These are phyloP conservation scores for Puccinia horiana DNA, from an alignment of 1,284 basidiomycete genomes.

Conservation along the genomic window DNA sequence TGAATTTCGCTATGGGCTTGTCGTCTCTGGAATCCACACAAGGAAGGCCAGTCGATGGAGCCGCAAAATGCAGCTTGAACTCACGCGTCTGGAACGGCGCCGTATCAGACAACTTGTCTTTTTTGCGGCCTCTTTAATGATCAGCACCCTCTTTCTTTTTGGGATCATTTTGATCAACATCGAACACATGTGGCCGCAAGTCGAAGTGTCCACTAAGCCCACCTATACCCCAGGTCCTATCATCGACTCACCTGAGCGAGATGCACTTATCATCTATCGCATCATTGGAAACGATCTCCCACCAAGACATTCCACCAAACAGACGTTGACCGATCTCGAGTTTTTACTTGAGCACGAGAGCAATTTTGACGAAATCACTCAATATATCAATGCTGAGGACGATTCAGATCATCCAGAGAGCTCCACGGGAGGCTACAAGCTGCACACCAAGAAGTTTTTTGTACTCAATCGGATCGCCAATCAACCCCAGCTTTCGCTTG, in stretches of 20 bases:
- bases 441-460: constrained; percentile 57
- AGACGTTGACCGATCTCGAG: constrained; percentile 56
- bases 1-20: background rate
- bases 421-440: background rate
- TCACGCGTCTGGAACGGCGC: background rate
- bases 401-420: constrained; percentile 50
- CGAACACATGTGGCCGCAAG: background rate
- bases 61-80: background rate
- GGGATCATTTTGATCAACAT: constrained; percentile 18
- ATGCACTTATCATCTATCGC: constrained; percentile 56
- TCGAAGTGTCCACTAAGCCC: background rate
- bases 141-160: constrained; percentile 21
- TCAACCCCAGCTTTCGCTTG: constrained; percentile 53
- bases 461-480: constrained; percentile 57
- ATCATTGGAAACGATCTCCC: constrained; percentile 58
- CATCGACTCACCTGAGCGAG: constrained; percentile 52
- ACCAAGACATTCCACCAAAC: constrained; percentile 56
- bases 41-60: constrained; percentile 13
- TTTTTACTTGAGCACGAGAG: constrained; percentile 57
- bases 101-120: constrained; percentile 31
- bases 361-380: constrained; percentile 53
- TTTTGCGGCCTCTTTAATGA: constrained; percentile 20
- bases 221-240: background rate
- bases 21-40: background rate
- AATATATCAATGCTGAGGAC: constrained; percentile 51